phyloP scores from a whole-genome alignment of 2,329 filamentous ascomycete genomes.

The Aspergillus sp. region DNA sequence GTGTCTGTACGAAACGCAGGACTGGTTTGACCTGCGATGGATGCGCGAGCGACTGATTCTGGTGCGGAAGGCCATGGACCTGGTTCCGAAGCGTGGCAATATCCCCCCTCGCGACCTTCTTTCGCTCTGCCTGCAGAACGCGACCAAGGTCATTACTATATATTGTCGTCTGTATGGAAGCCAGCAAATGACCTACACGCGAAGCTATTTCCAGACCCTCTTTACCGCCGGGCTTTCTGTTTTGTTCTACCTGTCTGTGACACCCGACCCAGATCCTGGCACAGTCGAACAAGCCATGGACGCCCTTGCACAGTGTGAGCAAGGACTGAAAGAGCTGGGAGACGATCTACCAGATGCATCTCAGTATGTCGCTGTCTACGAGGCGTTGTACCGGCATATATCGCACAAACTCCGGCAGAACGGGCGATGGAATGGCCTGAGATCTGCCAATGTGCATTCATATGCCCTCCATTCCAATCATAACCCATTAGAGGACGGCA shows the following conservation, averaged over 20 bases:
- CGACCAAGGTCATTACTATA: conserved; percentile 37
- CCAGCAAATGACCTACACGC: conserved; percentile 43
- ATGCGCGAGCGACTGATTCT: conserved; percentile 44
- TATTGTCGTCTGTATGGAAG: conserved; percentile 40
- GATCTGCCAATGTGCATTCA: too few species aligned
- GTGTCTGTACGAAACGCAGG: conserved; percentile 45
- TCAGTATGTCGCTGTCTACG: conserved; percentile 22
- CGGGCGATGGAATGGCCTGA: too few species aligned
- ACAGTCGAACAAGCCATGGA: conserved; percentile 11
- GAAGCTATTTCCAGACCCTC: conserved; percentile 52
- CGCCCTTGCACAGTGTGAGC: conserved; percentile 14
- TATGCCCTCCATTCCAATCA: not conserved
- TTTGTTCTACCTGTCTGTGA: conserved; percentile 27
- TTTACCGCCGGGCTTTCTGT: conserved; percentile 47
- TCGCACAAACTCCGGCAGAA: not conserved
- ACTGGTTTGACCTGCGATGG: conserved; percentile 48
- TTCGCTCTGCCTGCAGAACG: conserved; percentile 34
- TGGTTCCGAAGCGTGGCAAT: conserved; percentile 36
- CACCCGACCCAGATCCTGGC: conserved; percentile 8
- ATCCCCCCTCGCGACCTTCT: conserved; percentile 35
- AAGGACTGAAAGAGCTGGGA: conserved; percentile 15
- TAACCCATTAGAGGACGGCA: not conserved
- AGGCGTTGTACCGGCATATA: conserved; percentile 14
- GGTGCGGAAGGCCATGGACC: conserved; percentile 42
- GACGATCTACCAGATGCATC: conserved; percentile 19